Percentiles rank a stretch among this genome's conserved stretches.
These are phyloP conservation scores for Verticillium dahliae DNA, from an alignment of 2,329 filamentous ascomycete species.

Conservation along the genomic window DNA sequence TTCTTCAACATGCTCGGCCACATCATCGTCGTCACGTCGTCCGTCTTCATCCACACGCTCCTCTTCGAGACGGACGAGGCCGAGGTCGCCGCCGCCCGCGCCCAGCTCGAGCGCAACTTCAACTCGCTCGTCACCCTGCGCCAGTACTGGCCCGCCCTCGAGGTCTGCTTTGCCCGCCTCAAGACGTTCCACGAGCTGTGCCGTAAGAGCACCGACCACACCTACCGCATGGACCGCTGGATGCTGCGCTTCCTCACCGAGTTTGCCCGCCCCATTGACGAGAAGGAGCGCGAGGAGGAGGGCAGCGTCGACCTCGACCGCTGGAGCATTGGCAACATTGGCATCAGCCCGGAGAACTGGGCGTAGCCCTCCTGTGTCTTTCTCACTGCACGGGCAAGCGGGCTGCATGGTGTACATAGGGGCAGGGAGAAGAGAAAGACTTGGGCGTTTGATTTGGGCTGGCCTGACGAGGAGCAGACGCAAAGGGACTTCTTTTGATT, in stretches of 20 bases:
- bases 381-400: no score
- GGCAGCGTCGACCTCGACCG: conserved; percentile 8
- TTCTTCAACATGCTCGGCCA: conserved; percentile 38
- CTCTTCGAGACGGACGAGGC: conserved; percentile 29
- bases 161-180: conserved; percentile 29
- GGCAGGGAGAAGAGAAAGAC: background rate
- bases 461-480: background rate
- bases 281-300: conserved; percentile 17
- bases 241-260: conserved; percentile 29
- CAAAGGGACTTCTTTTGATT: no score
- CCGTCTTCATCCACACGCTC: conserved; percentile 37
- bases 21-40: conserved; percentile 38
- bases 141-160: conserved; percentile 32
- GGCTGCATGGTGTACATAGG: background rate
- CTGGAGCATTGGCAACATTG: conserved; percentile 13
- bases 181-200: conserved; percentile 35
- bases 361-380: conserved; percentile 3
- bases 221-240: conserved; percentile 34
- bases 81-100: conserved; percentile 25
- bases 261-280: conserved; percentile 21
- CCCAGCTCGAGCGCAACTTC: conserved; percentile 35
- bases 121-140: conserved; percentile 32
- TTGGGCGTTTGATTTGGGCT: background rate
- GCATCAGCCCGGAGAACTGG: conserved; percentile 13
- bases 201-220: conserved; percentile 25